These are phyloP conservation scores for Ustilago loliicola DNA, from an alignment of 1,284 basidiomycete genomes.

Conservation along the genomic window DNA sequence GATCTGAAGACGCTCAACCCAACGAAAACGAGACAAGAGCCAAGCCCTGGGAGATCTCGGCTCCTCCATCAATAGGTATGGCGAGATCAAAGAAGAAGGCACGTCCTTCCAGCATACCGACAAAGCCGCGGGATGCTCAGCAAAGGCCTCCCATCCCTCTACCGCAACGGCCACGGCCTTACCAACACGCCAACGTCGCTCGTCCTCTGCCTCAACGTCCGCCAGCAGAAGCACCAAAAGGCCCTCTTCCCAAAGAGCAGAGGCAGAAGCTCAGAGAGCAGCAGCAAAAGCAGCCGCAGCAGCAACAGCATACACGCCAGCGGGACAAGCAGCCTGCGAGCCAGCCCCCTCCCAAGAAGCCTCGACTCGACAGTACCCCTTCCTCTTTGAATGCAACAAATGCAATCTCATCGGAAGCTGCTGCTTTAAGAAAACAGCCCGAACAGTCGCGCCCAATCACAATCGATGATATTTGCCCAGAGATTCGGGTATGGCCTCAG, in stretches of 20 bases:
- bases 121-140: background rate
- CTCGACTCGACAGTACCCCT: background rate
- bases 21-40: conserved; percentile 34
- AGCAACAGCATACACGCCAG: conserved; percentile 9
- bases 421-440: background rate
- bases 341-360: conserved; percentile 12
- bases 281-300: conserved; percentile 5
- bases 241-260: conserved; percentile 6
- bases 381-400: background rate
- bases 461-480: conserved; percentile 9
- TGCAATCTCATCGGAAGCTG: background rate
- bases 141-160: background rate
- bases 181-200: background rate
- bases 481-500: conserved; percentile 14
- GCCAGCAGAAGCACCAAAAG: background rate
- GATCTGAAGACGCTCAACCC: conserved; percentile 46
- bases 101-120: background rate
- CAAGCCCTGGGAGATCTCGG: conserved; percentile 46
- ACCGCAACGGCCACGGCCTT: conserved; percentile 8
- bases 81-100: conserved; percentile 1
- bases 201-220: background rate
- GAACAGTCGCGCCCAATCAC: background rate
- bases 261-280: conserved; percentile 13
- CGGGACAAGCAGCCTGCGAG: background rate
- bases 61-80: conserved; percentile 35